Conservation (phyloP, 306 rosid species). For the Arachis hypogaea region DNA sequence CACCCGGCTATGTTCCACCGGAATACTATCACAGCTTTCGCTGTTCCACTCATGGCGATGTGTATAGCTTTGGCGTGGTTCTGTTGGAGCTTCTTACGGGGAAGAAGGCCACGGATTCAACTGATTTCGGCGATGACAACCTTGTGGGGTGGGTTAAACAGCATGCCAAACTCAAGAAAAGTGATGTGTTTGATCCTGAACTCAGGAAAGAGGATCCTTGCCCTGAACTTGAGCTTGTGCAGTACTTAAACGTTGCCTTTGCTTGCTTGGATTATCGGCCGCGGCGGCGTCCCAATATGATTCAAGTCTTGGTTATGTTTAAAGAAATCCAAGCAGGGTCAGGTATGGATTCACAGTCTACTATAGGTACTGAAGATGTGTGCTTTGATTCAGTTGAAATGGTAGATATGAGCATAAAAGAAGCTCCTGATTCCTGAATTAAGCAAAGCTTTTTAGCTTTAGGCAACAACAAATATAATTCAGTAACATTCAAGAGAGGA, state of each 20-base stretch:
- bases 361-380: slow-evolving; percentile 64
- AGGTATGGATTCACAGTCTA: slow-evolving; percentile 82
- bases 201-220: slow-evolving; percentile 84
- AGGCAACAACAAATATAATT: slow-evolving; percentile 28
- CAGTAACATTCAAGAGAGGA: slow-evolving; percentile 6
- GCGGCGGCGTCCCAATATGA: slow-evolving; percentile 84
- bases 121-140: slow-evolving; percentile 93
- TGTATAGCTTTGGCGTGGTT: slow-evolving; percentile 95
- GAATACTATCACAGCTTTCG: slow-evolving; percentile 97
- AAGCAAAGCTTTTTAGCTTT: slow-evolving; percentile 47
- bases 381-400: slow-evolving; percentile 63
- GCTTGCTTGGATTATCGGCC: slow-evolving; percentile 88
- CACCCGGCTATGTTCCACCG: slow-evolving; percentile 97
- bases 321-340: slow-evolving; percentile 94
- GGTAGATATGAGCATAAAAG: slow-evolving; percentile 90
- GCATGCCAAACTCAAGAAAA: slow-evolving; percentile 74
- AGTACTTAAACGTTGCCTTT: slow-evolving; percentile 81
- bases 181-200: slow-evolving; percentile 81
- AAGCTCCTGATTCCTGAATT: slow-evolving; percentile 84
- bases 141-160: slow-evolving; percentile 99
- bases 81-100: slow-evolving; percentile 90
- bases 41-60: slow-evolving; percentile 90
- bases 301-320: slow-evolving; percentile 87
- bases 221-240: slow-evolving; percentile 81
- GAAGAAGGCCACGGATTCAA: slow-evolving; percentile 81